Evolutionary conservation across 2,329 filamentous ascomycete species (phyloP), one percentile per base, ranked within the genome.

Genomic region (Calonectria leucothoes): DNA sequence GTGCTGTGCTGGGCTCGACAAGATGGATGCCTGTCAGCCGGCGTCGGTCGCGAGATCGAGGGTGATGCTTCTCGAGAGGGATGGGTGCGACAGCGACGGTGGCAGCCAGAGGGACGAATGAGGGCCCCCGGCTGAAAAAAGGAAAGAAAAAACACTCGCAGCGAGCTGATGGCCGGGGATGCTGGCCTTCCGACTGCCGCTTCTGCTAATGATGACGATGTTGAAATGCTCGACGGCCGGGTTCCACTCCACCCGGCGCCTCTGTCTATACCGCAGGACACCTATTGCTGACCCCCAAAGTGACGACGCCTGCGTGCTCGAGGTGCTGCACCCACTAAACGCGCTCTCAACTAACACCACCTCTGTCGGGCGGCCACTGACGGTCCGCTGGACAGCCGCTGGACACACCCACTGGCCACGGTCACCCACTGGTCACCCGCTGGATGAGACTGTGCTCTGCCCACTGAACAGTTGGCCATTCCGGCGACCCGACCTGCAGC

Each of bases 301-400:
- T 64, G 67, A 69, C 67, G 67, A 69, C 67, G 42, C 42, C 42
- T 23, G 66, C 63, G 66, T 55, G 55, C 65, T 67, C 8, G 35
- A 45, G 31, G 48, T 67, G 48, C 57, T 45, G 67, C 67, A 69
- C 33, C 67, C 66, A 69, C 66, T 61, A 69, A 69, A 67, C 45
- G 25, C 29, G 42, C 65, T 31, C 49, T 45, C 65, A 59, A 57
- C 65, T 45, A 55, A 57, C 65, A 67, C 65, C 65, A 57, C 49
- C 49, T 42, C 65, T 57, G 35, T 20, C 48, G 35, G 48, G 35
- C 59, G 48, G 48, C 65, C 65, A 68, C 27, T 27, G 31, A 33
- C 39, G 37, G 37, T 39, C 25, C 67, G 15, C 67, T 64, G 57
- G 27, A 23, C 55, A 52, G 42, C 48, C 52, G 29, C 66, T 48